Conservation (phyloP, 192 early-diverging fungal species). For the Rhizophagus sp. region DNA sequence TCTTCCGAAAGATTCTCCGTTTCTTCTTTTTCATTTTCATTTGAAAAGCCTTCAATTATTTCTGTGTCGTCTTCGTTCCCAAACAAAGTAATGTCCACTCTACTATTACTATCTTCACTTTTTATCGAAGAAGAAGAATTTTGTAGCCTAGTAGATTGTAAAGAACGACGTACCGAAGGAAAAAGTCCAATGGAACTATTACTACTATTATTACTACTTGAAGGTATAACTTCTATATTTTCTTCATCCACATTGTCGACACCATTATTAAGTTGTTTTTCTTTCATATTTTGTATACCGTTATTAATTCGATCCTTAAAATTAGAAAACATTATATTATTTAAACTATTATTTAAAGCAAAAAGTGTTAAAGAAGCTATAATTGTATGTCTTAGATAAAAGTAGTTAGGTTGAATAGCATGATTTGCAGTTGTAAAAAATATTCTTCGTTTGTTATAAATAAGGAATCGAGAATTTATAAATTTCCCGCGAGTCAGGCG, state of each 20-base stretch:
- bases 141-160: not conserved
- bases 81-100: not conserved
- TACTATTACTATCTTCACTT: not conserved
- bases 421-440: not conserved
- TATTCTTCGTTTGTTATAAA: not conserved
- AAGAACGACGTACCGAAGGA: not conserved
- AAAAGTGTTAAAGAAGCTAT: not conserved
- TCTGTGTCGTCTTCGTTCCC: not conserved
- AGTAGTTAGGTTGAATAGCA: not conserved
- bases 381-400: not conserved
- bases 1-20: conserved; percentile 16
- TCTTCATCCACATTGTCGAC: not conserved
- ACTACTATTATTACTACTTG: too few relatives aligned
- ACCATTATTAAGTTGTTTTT: not conserved
- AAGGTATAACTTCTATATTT: not conserved
- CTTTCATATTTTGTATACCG: not conserved
- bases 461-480: not conserved
- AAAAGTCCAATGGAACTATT: not conserved
- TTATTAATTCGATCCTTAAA: not conserved
- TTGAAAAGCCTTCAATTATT: not conserved
- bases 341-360: not conserved
- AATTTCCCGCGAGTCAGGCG: not conserved
- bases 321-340: not conserved
- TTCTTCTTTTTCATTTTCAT: not conserved
- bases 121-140: not conserved